A percentile compares a stretch with the other conserved stretches of the same genome.
phyloP scores from a whole-genome alignment of 352 stramenopile species.

The Globisporangium splendens region DNA sequence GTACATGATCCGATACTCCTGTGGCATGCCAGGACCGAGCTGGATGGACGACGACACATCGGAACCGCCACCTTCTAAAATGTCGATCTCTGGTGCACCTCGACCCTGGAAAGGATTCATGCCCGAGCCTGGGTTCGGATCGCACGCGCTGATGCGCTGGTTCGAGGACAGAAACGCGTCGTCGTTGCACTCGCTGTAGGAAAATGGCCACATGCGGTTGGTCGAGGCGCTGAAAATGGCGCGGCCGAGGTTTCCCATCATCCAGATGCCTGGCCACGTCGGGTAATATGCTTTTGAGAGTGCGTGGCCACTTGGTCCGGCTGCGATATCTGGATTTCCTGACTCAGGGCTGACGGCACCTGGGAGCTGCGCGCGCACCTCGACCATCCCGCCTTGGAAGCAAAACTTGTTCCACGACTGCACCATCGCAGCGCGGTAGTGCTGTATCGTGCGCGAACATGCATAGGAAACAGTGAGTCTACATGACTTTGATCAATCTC shows the following conservation, averaged over 20 bases:
- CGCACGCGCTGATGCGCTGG: conserved; percentile 72
- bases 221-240: no score
- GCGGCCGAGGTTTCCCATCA: no score
- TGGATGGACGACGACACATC: conserved; percentile 89
- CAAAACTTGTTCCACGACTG: no score
- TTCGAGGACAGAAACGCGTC: conserved; percentile 25
- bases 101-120: conserved; percentile 65
- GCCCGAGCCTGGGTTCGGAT: conserved; percentile 77
- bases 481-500: no score
- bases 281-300: conserved; percentile 58
- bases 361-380: conserved; percentile 83
- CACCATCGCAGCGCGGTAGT: no score
- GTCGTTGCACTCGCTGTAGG: no score
- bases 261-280: no score
- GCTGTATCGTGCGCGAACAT: no score
- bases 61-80: conserved; percentile 82
- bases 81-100: conserved; percentile 91
- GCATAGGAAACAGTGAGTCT: no score
- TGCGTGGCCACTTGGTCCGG: conserved; percentile 25
- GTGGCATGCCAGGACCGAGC: conserved; percentile 63
- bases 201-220: no score
- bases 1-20: conserved; percentile 44
- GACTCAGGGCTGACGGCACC: conserved; percentile 58
- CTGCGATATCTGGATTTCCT: conserved; percentile 35
- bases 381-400: no score